Conservation (phyloP, 192 early-diverging fungal genomes). For the Ramicandelaber brevisporus region DNA sequence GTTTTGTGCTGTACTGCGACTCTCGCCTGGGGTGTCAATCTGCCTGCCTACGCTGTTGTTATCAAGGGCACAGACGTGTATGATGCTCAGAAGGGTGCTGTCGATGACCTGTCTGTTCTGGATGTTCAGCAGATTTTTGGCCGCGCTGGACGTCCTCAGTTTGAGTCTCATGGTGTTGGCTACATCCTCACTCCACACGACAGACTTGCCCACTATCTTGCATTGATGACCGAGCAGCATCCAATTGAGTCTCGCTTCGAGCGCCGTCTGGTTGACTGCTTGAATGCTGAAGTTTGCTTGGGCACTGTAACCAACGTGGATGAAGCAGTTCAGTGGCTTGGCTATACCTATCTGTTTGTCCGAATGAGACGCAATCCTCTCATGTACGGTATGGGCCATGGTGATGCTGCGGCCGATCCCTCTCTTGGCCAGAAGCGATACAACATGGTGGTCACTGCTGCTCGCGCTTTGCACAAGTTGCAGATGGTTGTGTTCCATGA, state of each 20-base stretch:
- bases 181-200: slow-evolving; percentile 88
- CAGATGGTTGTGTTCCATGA: slow-evolving; percentile 90
- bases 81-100: slow-evolving; percentile 74
- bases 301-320: slow-evolving; percentile 89
- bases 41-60: slow-evolving; percentile 92
- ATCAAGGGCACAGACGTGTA: slow-evolving; percentile 98
- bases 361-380: slow-evolving; percentile 91
- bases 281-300: slow-evolving; percentile 90
- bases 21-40: slow-evolving; percentile 96
- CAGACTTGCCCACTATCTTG: slow-evolving; percentile 77
- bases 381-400: slow-evolving; percentile 68
- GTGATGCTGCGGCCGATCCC: slow-evolving; percentile 53
- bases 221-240: slow-evolving; percentile 81
- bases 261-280: slow-evolving; percentile 62
- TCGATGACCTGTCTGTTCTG: slow-evolving; percentile 82
- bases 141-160: slow-evolving; percentile 85
- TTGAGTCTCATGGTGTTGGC: slow-evolving; percentile 79
- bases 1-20: slow-evolving; percentile 95
- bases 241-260: slow-evolving; percentile 92
- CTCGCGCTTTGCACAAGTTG: slow-evolving; percentile 39
- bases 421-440: slow-evolving; percentile 47
- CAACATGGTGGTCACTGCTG: slow-evolving; percentile 58
- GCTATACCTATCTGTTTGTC: slow-evolving; percentile 90
- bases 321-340: slow-evolving; percentile 89
- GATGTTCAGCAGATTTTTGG: slow-evolving; percentile 99